A percentile compares a stretch with the other conserved stretches of the same genome.
Conservation (phyloP, 805 yeast genomes). For the Tetrapisispora nanseiensis region DNA sequence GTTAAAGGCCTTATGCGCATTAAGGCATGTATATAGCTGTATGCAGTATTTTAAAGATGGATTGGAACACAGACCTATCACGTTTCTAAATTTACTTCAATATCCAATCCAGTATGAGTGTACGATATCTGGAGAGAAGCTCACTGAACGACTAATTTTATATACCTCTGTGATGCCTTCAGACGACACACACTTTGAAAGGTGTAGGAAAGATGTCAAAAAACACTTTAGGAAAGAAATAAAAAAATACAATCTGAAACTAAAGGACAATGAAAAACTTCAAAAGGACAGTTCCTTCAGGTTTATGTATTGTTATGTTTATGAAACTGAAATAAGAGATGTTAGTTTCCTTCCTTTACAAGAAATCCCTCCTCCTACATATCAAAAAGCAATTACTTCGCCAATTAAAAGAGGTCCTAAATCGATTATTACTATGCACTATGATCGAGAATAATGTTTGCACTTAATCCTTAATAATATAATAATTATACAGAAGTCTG, state of each 20-base stretch:
- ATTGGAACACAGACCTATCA: not conserved
- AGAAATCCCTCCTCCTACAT: not conserved
- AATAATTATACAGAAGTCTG: not conserved
- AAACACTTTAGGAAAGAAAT: not conserved
- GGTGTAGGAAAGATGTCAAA: not conserved
- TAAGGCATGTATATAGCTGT: not conserved
- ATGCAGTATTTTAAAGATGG: not conserved
- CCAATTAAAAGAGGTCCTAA: not conserved
- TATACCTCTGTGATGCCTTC: not conserved
- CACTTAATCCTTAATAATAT: too few relatives aligned
- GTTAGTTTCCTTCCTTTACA: not conserved
- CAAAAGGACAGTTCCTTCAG: not conserved
- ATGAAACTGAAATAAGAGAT: not conserved
- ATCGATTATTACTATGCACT: not conserved
- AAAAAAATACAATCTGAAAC: not conserved
- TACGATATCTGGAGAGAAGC: not conserved
- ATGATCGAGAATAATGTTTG: not conserved
- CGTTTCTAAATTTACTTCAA: not conserved
- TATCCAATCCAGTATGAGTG: not conserved
- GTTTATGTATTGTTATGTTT: not conserved
- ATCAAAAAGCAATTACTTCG: not conserved
- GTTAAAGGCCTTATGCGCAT: not conserved
- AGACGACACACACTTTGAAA: not conserved
- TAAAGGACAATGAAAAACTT: not conserved
- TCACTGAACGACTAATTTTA: not conserved